Evolutionary conservation across 768 basidiomycete genomes (phyloP), one percentile per base, ranked within the genome.

Genomic region (Russula ochroleuca): DNA sequence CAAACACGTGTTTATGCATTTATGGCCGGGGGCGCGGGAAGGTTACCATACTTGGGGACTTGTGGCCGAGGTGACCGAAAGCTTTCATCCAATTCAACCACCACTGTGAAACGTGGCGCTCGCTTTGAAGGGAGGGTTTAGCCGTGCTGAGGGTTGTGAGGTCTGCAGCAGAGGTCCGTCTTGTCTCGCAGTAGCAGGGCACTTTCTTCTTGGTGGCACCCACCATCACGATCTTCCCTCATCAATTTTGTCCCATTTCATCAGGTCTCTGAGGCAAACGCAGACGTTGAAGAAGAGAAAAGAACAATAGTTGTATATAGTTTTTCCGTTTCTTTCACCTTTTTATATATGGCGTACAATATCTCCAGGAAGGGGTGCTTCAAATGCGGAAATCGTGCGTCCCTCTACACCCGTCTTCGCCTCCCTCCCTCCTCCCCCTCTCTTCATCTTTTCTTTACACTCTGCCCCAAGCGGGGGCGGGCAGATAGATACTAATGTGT

Each of bases 331-430:
- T n/a, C 45, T 47, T 47, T 47, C 45, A 47, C n/a, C 48, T 28
- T 45, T 4, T 52, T 75, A 73, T 81, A 75, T 73, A 91, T 91
- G 89, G 86, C 89, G 77, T 88, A 82, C 78, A 87, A 88, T 75
- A 86, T 86, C 80, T 84, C 87, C 64, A 87, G 85, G 81, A 93
- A 91, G 79, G 90, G 90, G 68, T 94, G 91, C 74, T 94, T 89
- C 79, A 95, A 93, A 81, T 95, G 93, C 74, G 93, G 93, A 74
- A 93, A 93, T 76, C 81, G 92, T 92, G 74, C 77, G 86, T 84
- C n/a, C 51, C 33, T 35, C n/a, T 6, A 35, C 6, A 33, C 6
- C 35, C 35, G 7, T 35, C 35, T 35, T 35, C 10, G 35, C 35
- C 10, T 10, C 10, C 35, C 35, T 35, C 10, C 35, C 35, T 63